Conservation (phyloP, 2,329 filamentous ascomycete species). For the Trichoderma semiorbis region DNA sequence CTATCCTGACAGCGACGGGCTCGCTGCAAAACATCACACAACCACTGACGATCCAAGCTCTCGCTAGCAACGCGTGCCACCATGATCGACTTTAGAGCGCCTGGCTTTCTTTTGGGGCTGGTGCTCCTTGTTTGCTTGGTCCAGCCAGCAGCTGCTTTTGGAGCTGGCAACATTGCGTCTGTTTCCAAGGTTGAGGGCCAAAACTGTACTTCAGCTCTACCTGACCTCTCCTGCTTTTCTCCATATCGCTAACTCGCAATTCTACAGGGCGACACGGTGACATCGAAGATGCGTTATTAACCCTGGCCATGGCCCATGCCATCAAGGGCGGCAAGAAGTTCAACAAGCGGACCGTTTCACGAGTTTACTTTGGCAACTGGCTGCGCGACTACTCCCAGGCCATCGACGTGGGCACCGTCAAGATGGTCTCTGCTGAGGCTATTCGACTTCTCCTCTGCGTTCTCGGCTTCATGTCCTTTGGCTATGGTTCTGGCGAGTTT, state of each 20-base stretch:
- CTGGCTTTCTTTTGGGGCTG: constrained; percentile 52
- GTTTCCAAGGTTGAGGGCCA: constrained; percentile 77
- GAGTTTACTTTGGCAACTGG: constrained; percentile 97
- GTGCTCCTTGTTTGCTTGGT: constrained; percentile 64
- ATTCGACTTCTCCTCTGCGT: constrained; percentile 88
- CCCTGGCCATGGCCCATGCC: constrained; percentile 56
- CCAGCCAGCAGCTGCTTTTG: constrained; percentile 70
- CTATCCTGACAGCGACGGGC: neutral
- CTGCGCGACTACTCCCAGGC: constrained; percentile 90
- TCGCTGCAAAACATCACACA: neutral
- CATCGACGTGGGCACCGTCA: constrained; percentile 88
- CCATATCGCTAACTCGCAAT: neutral
- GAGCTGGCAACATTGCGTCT: constrained; percentile 83
- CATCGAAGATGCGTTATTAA: constrained; percentile 86
- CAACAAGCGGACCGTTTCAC: constrained; percentile 79
- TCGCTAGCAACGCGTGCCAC: neutral
- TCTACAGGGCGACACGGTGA: constrained; percentile 74
- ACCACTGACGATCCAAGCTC: neutral
- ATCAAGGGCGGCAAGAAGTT: constrained; percentile 70
- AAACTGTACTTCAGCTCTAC: constrained; percentile 58
- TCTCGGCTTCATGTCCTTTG: constrained; percentile 84
- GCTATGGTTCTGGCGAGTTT: constrained; percentile 79
- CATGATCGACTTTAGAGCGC: constrained; percentile 50
- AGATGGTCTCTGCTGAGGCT: constrained; percentile 83
- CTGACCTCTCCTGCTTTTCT: neutral